Evolutionary conservation across 1,139 yeast species (phyloP).

Genomic region (Meyerozyma guilliermondii): DNA sequence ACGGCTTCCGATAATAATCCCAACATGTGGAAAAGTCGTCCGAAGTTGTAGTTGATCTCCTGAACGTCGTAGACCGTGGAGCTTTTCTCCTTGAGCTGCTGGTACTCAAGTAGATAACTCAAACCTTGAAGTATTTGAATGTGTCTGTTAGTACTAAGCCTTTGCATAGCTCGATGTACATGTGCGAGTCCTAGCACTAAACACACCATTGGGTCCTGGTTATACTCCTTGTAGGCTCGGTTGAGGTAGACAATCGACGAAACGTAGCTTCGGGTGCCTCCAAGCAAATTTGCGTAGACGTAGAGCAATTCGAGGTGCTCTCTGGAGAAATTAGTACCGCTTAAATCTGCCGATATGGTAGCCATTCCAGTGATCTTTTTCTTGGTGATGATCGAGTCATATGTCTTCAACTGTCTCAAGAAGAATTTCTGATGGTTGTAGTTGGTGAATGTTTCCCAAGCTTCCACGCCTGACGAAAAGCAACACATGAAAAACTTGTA

Average conservation of each 20-base stretch:
- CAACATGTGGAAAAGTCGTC: slow-evolving; percentile 76
- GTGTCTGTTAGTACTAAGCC: slow-evolving; percentile 82
- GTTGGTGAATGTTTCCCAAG: slow-evolving; percentile 60
- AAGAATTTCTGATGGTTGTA: slow-evolving; percentile 87
- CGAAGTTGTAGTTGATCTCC: slow-evolving; percentile 81
- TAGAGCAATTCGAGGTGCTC: slow-evolving; percentile 71
- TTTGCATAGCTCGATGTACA: slow-evolving; percentile 88
- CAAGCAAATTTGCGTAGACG: slow-evolving; percentile 74
- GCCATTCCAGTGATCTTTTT: slow-evolving; percentile 72
- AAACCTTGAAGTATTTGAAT: slow-evolving; percentile 84
- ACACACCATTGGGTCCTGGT: slow-evolving; percentile 75
- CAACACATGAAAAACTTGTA: slow-evolving; percentile 64
- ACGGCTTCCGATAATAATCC: slow-evolving; percentile 74
- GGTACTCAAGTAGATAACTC: slow-evolving; percentile 70
- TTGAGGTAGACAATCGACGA: slow-evolving; percentile 69
- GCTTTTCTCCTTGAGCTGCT: slow-evolving; percentile 32
- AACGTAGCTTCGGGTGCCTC: slow-evolving; percentile 77
- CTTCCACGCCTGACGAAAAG: slow-evolving; percentile 56
- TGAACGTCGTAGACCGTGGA: slow-evolving; percentile 55
- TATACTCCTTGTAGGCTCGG: slow-evolving; percentile 56
- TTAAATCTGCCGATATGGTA: slow-evolving; percentile 45
- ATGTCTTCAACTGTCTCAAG: slow-evolving; percentile 82
- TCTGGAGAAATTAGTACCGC: slow-evolving; percentile 34
- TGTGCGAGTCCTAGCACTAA: slow-evolving; percentile 74
- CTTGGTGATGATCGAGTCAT: slow-evolving; percentile 59